These are phyloP conservation scores for Toxoplasma gondii DNA, from an alignment of 169 alveolate species.

Conservation along the genomic window DNA sequence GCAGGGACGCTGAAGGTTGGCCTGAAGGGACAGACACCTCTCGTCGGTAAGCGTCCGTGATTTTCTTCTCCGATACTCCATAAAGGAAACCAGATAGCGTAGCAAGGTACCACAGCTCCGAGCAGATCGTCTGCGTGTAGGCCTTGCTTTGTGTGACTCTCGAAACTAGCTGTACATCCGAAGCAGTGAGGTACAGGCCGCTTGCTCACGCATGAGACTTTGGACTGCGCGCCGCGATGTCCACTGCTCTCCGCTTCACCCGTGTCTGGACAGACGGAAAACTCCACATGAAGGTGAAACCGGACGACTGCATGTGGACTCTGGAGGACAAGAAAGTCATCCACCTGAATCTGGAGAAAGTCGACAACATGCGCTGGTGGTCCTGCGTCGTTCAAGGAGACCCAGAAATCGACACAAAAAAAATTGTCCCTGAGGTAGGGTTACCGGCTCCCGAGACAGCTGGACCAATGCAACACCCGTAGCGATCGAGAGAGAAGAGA, in stretches of 20 bases:
- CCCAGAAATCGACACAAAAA: conserved; percentile 95
- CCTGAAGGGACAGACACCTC: conserved; percentile 62
- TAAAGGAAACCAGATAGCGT: no score
- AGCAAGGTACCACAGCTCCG: not conserved
- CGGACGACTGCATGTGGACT: conserved; percentile 96
- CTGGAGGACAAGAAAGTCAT: conserved; percentile 89
- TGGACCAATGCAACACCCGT: no score
- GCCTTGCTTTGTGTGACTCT: no score
- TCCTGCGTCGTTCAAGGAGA: conserved; percentile 92
- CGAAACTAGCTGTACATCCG: no score
- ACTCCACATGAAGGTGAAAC: conserved; percentile 87
- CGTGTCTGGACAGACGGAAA: conserved; percentile 84
- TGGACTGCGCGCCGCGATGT: no score
- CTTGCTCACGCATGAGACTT: no score
- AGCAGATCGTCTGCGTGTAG: conserved; percentile 55
- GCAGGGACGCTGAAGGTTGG: conserved; percentile 65
- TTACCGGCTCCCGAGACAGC: not conserved
- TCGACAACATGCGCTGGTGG: conserved; percentile 96
- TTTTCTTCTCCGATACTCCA: not conserved
- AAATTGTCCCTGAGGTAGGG: conserved; percentile 94
- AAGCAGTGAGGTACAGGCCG: no score
- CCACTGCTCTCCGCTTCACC: no score
- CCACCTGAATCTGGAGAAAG: conserved; percentile 90
- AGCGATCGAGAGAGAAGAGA: no score
- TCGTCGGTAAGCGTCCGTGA: conserved; percentile 40